Evolutionary conservation across 2,329 filamentous ascomycete species (phyloP), one percentile per base, ranked within the genome.

Genomic region (Fusarium chaquense): DNA sequence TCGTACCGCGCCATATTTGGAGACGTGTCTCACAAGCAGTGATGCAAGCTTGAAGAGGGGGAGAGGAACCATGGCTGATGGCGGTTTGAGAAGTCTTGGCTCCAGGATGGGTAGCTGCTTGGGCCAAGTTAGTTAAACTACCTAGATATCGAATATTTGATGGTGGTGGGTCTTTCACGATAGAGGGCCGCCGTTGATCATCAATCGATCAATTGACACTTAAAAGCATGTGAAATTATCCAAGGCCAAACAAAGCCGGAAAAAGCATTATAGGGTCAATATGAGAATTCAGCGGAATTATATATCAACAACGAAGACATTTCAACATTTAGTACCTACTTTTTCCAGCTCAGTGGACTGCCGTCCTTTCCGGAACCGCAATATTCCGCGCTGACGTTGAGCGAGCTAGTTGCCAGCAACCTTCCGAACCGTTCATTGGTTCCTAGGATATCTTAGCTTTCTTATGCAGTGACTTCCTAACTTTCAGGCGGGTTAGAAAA

Each of bases 1-100:
- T 80, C 87, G 72, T 85, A 91, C 89, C 58, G 89, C 89, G 75
- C 89, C 89, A 83, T 91, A 91, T 80, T 91, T 91, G 58, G 89
- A 91, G 55, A 91, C 80, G 76, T 91, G 89, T 71, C 87, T 85
- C 75, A 91, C 82, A 70, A 91, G 89, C 47, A 91, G 83, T 58
- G 88, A 79, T 24, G 85, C 89, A 70, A 91, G 86, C 81, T 91
- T 91, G 80, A 91, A 91, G 20, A 91, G 81, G 22, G 89, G 89
- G 40, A 91, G 82, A 58, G 88, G 84, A 45, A 91, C 89, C 89
- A 91, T 91, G 56, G 65, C 62, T 65, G 57, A 13, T 40, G 65
- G 43, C 62, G 57, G 59, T 53, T 47, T 63, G 58, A 57, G 33
- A 43, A 60, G 59, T 73, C 73, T 73, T 71, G 62, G 66, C 70